A percentile compares a stretch with the other conserved stretches of the same genome.
Evolutionary conservation across 2,329 filamentous ascomycete species (phyloP).

Genomic region (Diaporthe sp.): DNA sequence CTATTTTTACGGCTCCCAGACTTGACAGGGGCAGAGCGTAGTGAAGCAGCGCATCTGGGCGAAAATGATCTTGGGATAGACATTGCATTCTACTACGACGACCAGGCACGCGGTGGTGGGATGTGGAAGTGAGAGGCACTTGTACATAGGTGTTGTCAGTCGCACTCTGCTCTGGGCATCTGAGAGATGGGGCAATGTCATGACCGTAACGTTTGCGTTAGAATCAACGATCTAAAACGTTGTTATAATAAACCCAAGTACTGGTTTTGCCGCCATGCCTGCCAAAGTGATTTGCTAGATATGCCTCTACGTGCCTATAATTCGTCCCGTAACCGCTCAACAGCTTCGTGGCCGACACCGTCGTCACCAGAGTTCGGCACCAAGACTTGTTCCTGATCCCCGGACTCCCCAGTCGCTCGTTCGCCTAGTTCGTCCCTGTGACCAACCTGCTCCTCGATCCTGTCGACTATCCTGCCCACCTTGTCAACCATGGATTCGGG

Average conservation of each 20-base stretch:
- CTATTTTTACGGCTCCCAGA: background rate
- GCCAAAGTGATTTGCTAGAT: background rate
- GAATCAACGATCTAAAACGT: background rate
- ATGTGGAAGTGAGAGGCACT: background rate
- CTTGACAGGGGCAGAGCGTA: background rate
- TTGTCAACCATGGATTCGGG: constrained; percentile 63
- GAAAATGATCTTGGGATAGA: constrained; percentile 7
- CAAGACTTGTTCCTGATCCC: constrained; percentile 1
- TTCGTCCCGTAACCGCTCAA: constrained; percentile 55
- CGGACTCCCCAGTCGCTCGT: constrained; percentile 33
- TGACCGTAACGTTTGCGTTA: constrained; percentile 20
- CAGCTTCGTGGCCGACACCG: constrained; percentile 51
- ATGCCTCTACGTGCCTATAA: constrained; percentile 48
- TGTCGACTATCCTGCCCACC: constrained; percentile 68
- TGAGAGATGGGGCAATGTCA: background rate
- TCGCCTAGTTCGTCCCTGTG: constrained; percentile 14
- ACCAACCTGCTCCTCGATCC: constrained; percentile 40
- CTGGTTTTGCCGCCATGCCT: background rate
- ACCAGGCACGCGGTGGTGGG: background rate
- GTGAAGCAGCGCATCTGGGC: background rate
- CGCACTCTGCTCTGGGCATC: background rate
- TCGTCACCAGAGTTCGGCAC: constrained; percentile 41
- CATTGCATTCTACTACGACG: constrained; percentile 11
- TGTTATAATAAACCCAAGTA: background rate
- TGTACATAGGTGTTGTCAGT: constrained; percentile 6